These are phyloP conservation scores for Taiozyma sp. DNA, from an alignment of 1,139 yeast genomes.

Conservation along the genomic window DNA sequence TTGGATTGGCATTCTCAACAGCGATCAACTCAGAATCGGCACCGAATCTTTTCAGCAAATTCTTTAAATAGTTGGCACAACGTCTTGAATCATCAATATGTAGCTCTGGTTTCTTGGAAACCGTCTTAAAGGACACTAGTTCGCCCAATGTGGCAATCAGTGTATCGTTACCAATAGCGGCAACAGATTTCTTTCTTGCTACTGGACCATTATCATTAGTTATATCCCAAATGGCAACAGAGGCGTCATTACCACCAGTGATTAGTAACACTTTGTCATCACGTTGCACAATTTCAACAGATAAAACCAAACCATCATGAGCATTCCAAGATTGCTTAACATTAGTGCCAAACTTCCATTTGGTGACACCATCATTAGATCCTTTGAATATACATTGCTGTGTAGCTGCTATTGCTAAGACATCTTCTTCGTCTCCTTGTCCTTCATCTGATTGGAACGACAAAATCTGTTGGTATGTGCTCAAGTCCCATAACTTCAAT, in stretches of 20 bases:
- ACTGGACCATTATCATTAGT: constrained; percentile 22
- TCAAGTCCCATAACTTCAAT: constrained; percentile 79
- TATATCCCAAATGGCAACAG: constrained; percentile 56
- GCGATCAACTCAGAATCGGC: constrained; percentile 73
- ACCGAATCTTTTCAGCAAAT: constrained; percentile 64
- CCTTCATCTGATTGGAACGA: constrained; percentile 43
- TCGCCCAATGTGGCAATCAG: constrained; percentile 59
- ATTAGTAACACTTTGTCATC: constrained; percentile 32
- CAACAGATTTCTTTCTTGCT: constrained; percentile 12
- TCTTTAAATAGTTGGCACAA: constrained; percentile 75
- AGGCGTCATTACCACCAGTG: constrained; percentile 60
- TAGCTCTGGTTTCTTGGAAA: constrained; percentile 64
- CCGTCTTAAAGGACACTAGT: constrained; percentile 68
- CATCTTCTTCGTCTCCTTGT: constrained; percentile 35
- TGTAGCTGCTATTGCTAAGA: constrained; percentile 47
- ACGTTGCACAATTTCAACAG: constrained; percentile 29
- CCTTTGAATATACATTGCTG: constrained; percentile 33
- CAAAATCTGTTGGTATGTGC: constrained; percentile 69
- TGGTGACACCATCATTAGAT: constrained; percentile 44
- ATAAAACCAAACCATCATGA: constrained; percentile 33
- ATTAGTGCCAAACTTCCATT: constrained; percentile 42
- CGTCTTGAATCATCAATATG: constrained; percentile 78
- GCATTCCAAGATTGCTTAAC: constrained; percentile 34
- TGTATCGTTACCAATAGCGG: constrained; percentile 44
- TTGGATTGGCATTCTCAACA: constrained; percentile 70